Conservation (phyloP, 352 stramenopile genomes). For the Stephanocyclus meneghinianus region DNA sequence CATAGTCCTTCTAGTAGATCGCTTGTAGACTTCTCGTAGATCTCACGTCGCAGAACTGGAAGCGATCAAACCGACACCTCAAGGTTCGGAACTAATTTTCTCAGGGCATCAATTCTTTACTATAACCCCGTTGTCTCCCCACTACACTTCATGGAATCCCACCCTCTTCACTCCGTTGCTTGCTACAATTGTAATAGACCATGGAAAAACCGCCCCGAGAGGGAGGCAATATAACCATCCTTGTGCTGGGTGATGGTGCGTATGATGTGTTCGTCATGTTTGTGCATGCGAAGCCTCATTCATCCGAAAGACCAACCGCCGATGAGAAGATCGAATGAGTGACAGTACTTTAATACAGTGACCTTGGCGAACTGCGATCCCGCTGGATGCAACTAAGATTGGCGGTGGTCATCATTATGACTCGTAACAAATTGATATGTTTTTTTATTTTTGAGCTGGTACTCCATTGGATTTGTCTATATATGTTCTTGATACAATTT, state of each 20-base stretch:
- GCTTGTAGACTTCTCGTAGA: too few species aligned
- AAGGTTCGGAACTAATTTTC: too few species aligned
- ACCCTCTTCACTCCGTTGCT: too few species aligned
- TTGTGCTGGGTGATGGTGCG: conserved; percentile 76
- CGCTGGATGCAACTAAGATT: not conserved
- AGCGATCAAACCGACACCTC: too few species aligned
- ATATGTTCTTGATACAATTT: not conserved
- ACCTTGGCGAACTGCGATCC: too few species aligned
- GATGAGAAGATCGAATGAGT: not conserved
- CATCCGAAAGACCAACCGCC: not conserved
- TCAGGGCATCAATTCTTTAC: too few species aligned
- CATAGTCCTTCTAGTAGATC: too few species aligned
- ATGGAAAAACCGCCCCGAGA: conserved; percentile 12
- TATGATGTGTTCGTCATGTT: conserved; percentile 9
- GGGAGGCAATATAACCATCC: conserved; percentile 60
- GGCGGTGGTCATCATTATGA: not conserved
- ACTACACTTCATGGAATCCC: too few species aligned
- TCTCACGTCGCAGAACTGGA: too few species aligned
- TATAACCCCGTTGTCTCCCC: too few species aligned
- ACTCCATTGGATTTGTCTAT: not conserved
- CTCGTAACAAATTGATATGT: not conserved
- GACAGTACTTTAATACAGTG: not conserved
- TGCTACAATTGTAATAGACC: not conserved
- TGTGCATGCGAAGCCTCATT: not conserved
- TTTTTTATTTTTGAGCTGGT: not conserved